phyloP scores from a whole-genome alignment of 257 asterid genomes.

The Rubia yunnanensis region DNA sequence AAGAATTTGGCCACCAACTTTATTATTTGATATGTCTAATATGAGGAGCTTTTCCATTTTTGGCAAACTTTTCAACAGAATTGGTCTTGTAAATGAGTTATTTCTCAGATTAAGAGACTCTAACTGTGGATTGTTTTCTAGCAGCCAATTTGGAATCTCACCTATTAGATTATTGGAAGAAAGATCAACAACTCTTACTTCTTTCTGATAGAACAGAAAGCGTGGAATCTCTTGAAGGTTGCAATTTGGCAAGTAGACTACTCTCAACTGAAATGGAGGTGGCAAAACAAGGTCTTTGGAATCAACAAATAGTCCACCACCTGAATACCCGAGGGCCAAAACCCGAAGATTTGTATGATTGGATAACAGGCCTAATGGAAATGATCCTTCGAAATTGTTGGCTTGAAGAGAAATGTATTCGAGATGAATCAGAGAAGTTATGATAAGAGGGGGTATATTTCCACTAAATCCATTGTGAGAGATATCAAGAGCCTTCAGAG shows the following conservation, averaged over 20 bases:
- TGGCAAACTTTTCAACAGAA: neutral
- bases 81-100: slow-evolving; percentile 5
- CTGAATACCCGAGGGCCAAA: neutral
- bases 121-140: slow-evolving; percentile 3
- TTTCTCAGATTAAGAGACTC: slow-evolving; percentile 1
- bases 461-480: slow-evolving; percentile 7
- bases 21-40: slow-evolving; percentile 12
- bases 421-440: slow-evolving; percentile 1
- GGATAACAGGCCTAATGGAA: neutral
- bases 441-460: slow-evolving; percentile 1
- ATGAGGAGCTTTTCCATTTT: neutral
- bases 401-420: slow-evolving; percentile 4
- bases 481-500: slow-evolving; percentile 1
- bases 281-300: neutral
- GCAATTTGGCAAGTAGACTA: slow-evolving; percentile 5
- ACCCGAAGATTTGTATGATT: slow-evolving; percentile 8
- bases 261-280: slow-evolving; percentile 8
- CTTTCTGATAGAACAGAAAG: slow-evolving; percentile 8
- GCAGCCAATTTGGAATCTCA: slow-evolving; percentile 8
- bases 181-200: slow-evolving; percentile 7
- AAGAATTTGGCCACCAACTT: neutral
- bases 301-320: slow-evolving; percentile 1
- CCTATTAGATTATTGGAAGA: slow-evolving; percentile 9
- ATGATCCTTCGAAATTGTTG: slow-evolving; percentile 10
- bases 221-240: slow-evolving; percentile 4